These are phyloP conservation scores for Lachancea quebecensis DNA, from an alignment of 805 yeast genomes.

Conservation along the genomic window DNA sequence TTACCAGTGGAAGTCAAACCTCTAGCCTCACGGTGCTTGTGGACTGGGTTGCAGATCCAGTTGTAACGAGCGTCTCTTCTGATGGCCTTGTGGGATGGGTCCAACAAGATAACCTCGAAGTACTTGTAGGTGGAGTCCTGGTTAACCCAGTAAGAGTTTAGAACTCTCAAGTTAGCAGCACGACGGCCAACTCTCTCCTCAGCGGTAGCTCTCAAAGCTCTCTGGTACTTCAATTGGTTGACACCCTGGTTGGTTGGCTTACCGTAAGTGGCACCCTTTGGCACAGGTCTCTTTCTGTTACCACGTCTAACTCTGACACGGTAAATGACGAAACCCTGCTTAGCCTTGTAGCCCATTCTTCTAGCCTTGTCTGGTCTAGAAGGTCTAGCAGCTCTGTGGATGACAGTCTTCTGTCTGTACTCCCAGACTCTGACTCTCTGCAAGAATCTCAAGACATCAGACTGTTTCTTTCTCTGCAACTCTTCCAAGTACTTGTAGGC, in stretches of 20 bases:
- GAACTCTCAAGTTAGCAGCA: constrained; percentile 97
- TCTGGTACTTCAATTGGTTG: constrained; percentile 98
- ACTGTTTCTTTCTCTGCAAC: constrained; percentile 99
- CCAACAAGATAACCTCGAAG: constrained; percentile 96
- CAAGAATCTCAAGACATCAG: constrained; percentile 97
- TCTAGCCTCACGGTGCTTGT: constrained; percentile 99
- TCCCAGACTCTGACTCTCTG: constrained; percentile 99
- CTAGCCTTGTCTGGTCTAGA: constrained; percentile 99
- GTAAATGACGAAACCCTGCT: constrained; percentile 98
- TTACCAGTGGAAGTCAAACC: constrained; percentile 97
- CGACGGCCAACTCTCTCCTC: constrained; percentile 99
- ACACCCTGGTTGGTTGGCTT: constrained; percentile 99
- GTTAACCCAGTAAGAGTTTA: constrained; percentile 99
- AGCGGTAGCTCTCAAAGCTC: constrained; percentile 95
- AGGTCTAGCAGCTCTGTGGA: constrained; percentile 98
- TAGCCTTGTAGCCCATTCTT: constrained; percentile 99
- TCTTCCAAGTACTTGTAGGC: constrained; percentile 99
- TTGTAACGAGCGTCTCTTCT: constrained; percentile 97
- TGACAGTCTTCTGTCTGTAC: constrained; percentile 97
- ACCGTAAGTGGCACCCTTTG: constrained; percentile 99
- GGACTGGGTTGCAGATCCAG: constrained; percentile 99
- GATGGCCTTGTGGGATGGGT: constrained; percentile 97
- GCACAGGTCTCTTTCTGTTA: constrained; percentile 99
- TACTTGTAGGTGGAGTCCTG: constrained; percentile 99
- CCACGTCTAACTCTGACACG: constrained; percentile 99